Evolutionary conservation across 805 yeast species (phyloP), one percentile per base, ranked within the genome.

Genomic region (Yarrowia sp.): DNA sequence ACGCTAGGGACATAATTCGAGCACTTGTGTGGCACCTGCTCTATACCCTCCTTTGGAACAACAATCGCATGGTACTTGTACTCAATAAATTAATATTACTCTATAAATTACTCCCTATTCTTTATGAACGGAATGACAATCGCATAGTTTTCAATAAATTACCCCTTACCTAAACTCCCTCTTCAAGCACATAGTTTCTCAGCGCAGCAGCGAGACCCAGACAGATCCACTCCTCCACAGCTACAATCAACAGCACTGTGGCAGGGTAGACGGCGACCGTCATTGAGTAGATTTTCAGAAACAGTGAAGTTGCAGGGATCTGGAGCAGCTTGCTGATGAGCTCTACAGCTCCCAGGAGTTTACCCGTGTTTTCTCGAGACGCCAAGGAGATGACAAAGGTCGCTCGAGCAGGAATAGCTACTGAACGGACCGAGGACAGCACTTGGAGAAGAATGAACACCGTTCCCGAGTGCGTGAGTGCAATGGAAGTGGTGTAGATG

Each of bases 201-300:
- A 63, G 16, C 15, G 45, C 46, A 1, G 32, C 41, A 26, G 67
- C 43, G 3, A 63, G 22, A 8, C 56, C 55, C 40, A 63, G 16
- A 32, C 67, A 63, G 12, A 63, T 41, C 67, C 55, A 49, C 38
- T 63, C 67, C 14, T 63, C 67, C 3, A 22, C 46, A 5, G 56
- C 67, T 1, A 63, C 40, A 40, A 63, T 63, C 26, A 63, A n/a
- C 45, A 63, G 9, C 7, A 63, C 67, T 10, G 67, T 63, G 22
- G 56, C 67, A 2, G 67, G 67, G 22, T 48, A 63, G 9, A 19
- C 38, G 8, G 67, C 67, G 9, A 63, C 67, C 2, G 67, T 63
- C 46, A 48, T 16, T 3, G 56, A 48, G 40, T 63, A 63, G 16
- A 63, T 48, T 26, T 48, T 48, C 35, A 63, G 56, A 10, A 63